Percentiles rank a stretch among this genome's conserved stretches.
Evolutionary conservation across 768 basidiomycete species (phyloP).

Genomic region (Podaxis carcinomalis): DNA sequence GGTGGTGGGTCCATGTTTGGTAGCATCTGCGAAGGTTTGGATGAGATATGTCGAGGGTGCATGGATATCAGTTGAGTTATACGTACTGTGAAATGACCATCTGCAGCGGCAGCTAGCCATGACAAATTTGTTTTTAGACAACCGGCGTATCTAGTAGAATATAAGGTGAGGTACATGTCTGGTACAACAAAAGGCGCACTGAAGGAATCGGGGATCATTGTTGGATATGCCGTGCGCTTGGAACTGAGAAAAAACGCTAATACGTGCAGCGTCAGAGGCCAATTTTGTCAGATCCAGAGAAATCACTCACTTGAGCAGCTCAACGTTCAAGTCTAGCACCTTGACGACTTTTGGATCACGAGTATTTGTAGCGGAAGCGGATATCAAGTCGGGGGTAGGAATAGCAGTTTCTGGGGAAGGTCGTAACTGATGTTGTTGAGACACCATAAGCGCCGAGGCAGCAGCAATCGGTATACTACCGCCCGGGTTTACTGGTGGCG

Average conservation of each 20-base stretch:
- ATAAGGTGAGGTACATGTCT: conserved; percentile 1
- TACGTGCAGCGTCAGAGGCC: not conserved
- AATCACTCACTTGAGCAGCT: conserved; percentile 57
- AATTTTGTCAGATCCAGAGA: not conserved
- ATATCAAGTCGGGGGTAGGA: conserved; percentile 17
- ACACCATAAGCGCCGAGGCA: conserved; percentile 4
- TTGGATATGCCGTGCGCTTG: conserved; percentile 12
- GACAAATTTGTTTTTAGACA: conserved; percentile 69
- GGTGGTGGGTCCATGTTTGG: conserved; percentile 44
- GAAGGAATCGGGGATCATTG: conserved; percentile 14
- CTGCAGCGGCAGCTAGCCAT: conserved; percentile 68
- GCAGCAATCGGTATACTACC: not conserved
- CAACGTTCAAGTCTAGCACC: conserved; percentile 65
- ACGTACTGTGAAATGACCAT: conserved; percentile 47
- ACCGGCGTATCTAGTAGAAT: conserved; percentile 42
- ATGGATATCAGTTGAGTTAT: not conserved
- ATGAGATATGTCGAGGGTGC: conserved; percentile 9
- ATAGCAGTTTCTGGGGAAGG: conserved; percentile 11
- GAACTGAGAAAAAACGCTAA: conserved; percentile 12
- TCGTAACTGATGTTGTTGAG: conserved; percentile 13
- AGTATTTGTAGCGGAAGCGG: conserved; percentile 22
- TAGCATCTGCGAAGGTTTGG: not conserved
- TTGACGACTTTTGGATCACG: conserved; percentile 51
- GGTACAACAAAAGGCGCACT: conserved; percentile 7
- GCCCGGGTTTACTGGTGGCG: not conserved